Conservation (phyloP, 352 stramenopile species). For the Pythium pectinolyticum region DNA sequence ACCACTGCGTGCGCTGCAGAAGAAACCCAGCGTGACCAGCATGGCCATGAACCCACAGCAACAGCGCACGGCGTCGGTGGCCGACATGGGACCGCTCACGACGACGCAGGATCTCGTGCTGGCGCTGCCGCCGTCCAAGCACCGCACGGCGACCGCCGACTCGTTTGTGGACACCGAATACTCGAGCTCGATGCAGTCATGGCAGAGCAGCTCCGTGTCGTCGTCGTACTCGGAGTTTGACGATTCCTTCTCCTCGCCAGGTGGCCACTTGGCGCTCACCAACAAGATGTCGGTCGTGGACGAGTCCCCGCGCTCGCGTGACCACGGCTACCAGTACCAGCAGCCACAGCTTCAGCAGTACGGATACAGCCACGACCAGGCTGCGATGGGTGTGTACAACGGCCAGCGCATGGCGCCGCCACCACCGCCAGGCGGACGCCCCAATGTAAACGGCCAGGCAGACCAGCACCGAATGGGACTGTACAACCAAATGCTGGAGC, state of each 20-base stretch:
- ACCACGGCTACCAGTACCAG: slow-evolving; percentile 13
- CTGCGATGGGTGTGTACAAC: slow-evolving; percentile 8
- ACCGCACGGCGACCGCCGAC: slow-evolving; percentile 31
- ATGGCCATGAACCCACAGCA: neutral
- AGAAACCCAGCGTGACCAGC: slow-evolving; percentile 14
- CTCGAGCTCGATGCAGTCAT: slow-evolving; percentile 58
- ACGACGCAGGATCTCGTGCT: slow-evolving; percentile 20
- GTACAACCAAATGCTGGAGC: slow-evolving; percentile 80
- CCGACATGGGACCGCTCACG: neutral
- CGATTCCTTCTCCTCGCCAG: slow-evolving; percentile 30
- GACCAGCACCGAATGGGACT: slow-evolving; percentile 49
- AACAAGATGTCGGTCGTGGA: slow-evolving; percentile 50
- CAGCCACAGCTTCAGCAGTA: slow-evolving; percentile 16
- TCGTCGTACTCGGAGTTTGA: slow-evolving; percentile 56
- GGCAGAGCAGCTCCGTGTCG: slow-evolving; percentile 53
- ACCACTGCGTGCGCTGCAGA: slow-evolving; percentile 33
- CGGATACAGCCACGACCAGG: slow-evolving; percentile 16
- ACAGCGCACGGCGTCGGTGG: neutral
- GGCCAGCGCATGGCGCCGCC: slow-evolving; percentile 22
- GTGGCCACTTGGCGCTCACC: slow-evolving; percentile 25
- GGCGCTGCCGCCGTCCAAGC: slow-evolving; percentile 19
- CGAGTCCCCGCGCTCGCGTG: slow-evolving; percentile 28
- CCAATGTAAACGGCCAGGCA: slow-evolving; percentile 15
- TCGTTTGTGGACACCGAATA: slow-evolving; percentile 61
- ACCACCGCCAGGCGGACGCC: slow-evolving; percentile 36